phyloP scores from a whole-genome alignment of 768 basidiomycete species.

The Xerocomellus chrysenteron region DNA sequence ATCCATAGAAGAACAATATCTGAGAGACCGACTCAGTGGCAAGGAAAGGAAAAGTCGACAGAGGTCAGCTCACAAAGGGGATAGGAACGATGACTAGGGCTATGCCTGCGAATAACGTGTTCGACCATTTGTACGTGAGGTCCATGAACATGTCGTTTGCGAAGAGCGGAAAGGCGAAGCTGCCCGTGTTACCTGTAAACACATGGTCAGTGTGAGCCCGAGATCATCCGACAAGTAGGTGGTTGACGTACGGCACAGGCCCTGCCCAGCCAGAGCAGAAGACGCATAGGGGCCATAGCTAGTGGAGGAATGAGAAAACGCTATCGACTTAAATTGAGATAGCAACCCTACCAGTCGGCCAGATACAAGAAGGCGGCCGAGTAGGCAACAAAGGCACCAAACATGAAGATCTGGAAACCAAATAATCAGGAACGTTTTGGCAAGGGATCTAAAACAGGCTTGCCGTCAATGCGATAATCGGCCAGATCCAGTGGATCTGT shows the following conservation, averaged over 20 bases:
- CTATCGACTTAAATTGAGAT: background rate
- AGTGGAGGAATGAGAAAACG: constrained; percentile 7
- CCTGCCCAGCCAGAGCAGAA: constrained; percentile 65
- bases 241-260: constrained; percentile 47
- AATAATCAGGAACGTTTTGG: background rate
- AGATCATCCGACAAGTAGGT: background rate
- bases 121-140: constrained; percentile 61
- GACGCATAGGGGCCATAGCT: constrained; percentile 61
- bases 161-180: constrained; percentile 60
- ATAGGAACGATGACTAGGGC: constrained; percentile 54
- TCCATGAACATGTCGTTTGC: constrained; percentile 54
- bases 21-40: background rate
- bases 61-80: constrained; percentile 44
- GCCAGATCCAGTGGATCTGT: constrained; percentile 57
- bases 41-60: background rate
- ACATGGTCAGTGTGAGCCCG: background rate
- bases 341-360: constrained; percentile 52
- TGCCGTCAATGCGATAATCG: constrained; percentile 18
- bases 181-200: constrained; percentile 46
- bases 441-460: background rate
- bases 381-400: constrained; percentile 53
- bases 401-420: constrained; percentile 43
- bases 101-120: constrained; percentile 51
- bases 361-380: constrained; percentile 56
- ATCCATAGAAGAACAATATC: constrained; percentile 33